Base-by-base conservation (phyloP, 177 flowering plant species). In the Telopea speciosissima region DNA sequence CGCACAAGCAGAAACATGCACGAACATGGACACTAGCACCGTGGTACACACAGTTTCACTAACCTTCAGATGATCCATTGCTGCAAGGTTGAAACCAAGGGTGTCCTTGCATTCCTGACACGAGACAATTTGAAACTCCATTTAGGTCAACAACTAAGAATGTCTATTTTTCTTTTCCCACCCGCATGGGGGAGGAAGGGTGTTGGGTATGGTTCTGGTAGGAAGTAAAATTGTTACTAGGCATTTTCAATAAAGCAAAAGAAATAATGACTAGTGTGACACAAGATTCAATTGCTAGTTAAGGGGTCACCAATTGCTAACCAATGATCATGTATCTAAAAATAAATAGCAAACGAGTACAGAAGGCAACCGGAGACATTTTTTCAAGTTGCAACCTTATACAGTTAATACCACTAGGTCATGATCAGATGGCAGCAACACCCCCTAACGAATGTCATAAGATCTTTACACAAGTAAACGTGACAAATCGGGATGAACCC, bases 21-120 rank as follows among this genome's bases (percentile, higher is more conserved):
- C 36, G 45, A 63, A 5, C 24, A 67, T 24, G 13, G 10, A 12
- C 45, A 25, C 6, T 4, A 36, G 8, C 40, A 36, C 40, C 40
- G 40, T 3, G 40, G 31, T 28, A 13, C 14, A 49, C 54, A 49
- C 54, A 49, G 54, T 31, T 6, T 22, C 16, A 16, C 77, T 60
- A 33, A 93, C 99, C 97, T 87, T 89, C 23, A 93, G 79, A 81
- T 96, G 99, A 78, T 89, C 95, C 97, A 96, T 89, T 28, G 97
- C 99, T 28, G 99, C 98, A 66, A 91, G 90, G 82, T 96, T 96
- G 81, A 89, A 90, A 49, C 99, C 98, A 71, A 93, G 66, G 13
- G 84, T 86, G 72, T 93, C 99, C 77, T 91, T 96, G 85, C 88
- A 88, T 79, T 87, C 95, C 99, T 95, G 89, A 42, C 8, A 79